Evolutionary conservation across 805 yeast genomes (phyloP), one percentile per base, ranked within the genome.

Genomic region (Cyberlindnera mycetangii): DNA sequence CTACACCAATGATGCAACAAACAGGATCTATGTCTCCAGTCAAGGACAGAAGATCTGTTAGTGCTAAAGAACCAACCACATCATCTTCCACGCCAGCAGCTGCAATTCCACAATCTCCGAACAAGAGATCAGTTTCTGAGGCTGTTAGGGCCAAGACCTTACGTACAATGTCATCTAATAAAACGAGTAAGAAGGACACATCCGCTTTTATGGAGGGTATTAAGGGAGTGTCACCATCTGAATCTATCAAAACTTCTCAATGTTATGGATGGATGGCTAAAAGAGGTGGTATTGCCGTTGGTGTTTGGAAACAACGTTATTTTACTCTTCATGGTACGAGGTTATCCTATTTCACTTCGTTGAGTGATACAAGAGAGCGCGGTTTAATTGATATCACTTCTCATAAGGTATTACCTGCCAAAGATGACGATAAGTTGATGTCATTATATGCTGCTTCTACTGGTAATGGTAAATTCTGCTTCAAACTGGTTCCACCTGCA

Each of bases 321-420:
- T 90, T 90, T 60, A 81, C 92, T 0, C 70, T 93, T 28, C 96
- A 93, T 66, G 96, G 96, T 3, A 93, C 99, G 0, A 72, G 99
- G 54, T 67, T 93, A 44, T 89, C 97, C 5, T 93, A 93, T 63
- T 93, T 88, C 62, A 74, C 85, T 0, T 78, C 84, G 14, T 71
- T 86, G 54, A 78, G 78, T 42, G 99, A 93, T 64, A 77, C 78
- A 31, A 77, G 81, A 51, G 99, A 93, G 61, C 83, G 85, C 55
- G 99, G 99, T 0, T 69, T 93, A 43, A 93, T 93, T 51, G 99
- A 93, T 65, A 89, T 93, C 45, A 93, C 97, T 0, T 89, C 97
- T 0, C 98, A 93, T 65, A 77, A 87, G 53, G 98, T 92, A 1
- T 69, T 89, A 20, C 95, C 97, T 1, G 83, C 87, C 0, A 74